Evolutionary conservation across 2,329 filamentous ascomycete species (phyloP).

Genomic region (Diaporthe ilicicola): DNA sequence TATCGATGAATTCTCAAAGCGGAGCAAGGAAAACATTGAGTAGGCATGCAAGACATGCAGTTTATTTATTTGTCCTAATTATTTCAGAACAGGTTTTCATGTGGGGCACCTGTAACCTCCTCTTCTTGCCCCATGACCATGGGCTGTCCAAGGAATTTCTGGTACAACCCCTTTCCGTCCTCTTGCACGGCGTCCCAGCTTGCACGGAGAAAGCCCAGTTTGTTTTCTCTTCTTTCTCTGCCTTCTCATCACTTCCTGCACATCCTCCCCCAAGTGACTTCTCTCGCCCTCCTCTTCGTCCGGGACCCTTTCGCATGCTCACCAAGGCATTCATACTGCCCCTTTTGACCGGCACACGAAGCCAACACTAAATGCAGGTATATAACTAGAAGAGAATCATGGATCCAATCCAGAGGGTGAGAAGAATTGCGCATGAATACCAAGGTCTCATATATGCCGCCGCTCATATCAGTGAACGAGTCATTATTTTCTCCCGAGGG

Average conservation of each 20-base stretch:
- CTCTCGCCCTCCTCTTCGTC: background rate
- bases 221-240: no score
- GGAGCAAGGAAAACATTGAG: background rate
- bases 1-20: background rate
- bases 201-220: background rate
- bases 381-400: slow-evolving; percentile 21
- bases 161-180: background rate
- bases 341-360: background rate
- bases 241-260: background rate
- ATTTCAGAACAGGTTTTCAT: background rate
- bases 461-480: background rate
- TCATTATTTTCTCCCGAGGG: background rate
- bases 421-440: background rate
- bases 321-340: background rate
- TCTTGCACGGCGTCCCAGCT: background rate
- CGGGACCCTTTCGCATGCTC: background rate
- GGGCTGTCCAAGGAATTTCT: background rate
- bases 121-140: background rate
- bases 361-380: slow-evolving; percentile 26
- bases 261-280: no score
- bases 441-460: slow-evolving; percentile 13
- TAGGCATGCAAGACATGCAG: background rate
- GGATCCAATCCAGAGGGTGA: background rate
- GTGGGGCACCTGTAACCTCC: background rate
- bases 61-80: slow-evolving; percentile 2